Evolutionary conservation across 2,329 filamentous ascomycete species (phyloP).

Genomic region (Botrytis fragariae): DNA sequence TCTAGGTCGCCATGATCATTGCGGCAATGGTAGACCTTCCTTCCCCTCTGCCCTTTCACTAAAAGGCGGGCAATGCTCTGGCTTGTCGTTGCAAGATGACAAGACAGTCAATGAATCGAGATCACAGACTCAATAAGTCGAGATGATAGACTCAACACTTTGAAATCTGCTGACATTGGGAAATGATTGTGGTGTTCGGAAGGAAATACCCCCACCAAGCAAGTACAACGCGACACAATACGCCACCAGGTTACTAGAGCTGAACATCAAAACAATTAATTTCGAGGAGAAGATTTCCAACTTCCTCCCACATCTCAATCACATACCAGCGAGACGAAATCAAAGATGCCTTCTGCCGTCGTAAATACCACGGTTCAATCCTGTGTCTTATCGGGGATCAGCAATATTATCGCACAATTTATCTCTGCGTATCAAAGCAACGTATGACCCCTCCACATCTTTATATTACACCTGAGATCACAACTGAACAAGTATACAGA

Average conservation of each 20-base stretch:
- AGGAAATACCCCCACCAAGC: not conserved
- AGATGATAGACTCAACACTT: not conserved
- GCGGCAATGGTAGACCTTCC: not conserved
- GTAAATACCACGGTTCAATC: constrained; percentile 18
- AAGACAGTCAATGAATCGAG: not conserved
- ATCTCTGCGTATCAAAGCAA: constrained; percentile 59
- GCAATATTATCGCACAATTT: constrained; percentile 62
- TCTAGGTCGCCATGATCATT: not conserved
- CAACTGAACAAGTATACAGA: constrained; percentile 43
- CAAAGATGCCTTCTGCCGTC: constrained; percentile 16
- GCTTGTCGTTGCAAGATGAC: not conserved
- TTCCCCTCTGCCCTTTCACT: not conserved
- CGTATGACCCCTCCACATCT: not conserved
- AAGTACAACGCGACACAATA: not conserved
- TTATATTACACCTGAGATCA: not conserved
- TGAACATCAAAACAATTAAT: not conserved
- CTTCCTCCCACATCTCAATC: not conserved
- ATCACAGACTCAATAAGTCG: not conserved
- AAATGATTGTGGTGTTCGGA: not conserved
- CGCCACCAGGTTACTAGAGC: not conserved
- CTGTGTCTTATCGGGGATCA: constrained; percentile 13
- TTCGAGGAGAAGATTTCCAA: not conserved
- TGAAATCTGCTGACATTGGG: not conserved
- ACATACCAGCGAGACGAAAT: not conserved
- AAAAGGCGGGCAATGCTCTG: not conserved